Evolutionary conservation across 257 asterid genomes (phyloP).

Genomic region (Solanum peruvianum): DNA sequence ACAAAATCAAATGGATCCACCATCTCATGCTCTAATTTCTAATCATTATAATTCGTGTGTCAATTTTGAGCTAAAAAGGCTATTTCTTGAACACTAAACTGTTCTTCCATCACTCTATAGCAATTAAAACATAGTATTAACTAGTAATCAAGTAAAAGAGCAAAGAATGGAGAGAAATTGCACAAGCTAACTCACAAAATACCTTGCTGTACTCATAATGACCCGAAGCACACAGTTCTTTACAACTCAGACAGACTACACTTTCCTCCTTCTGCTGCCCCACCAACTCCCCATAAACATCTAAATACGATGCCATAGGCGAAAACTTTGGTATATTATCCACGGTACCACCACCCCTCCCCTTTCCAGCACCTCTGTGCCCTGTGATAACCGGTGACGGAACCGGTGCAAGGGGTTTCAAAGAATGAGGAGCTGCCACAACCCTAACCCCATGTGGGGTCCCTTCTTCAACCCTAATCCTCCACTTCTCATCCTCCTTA

Average conservation of each 20-base stretch:
- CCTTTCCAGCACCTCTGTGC: slow-evolving; percentile 1
- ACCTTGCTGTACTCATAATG: slow-evolving; percentile 56
- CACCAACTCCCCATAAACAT: slow-evolving; percentile 59
- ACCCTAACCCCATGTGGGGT: slow-evolving; percentile 91
- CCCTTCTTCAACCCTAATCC: slow-evolving; percentile 82
- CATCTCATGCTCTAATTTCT: neutral
- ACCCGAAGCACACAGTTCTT: slow-evolving; percentile 36
- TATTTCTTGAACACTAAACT: neutral
- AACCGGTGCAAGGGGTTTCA: slow-evolving; percentile 43
- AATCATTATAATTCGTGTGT: neutral
- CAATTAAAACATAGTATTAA: neutral
- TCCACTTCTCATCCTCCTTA: slow-evolving; percentile 43
- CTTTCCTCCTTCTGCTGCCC: slow-evolving; percentile 32
- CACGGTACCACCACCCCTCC: slow-evolving; percentile 31
- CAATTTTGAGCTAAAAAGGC: neutral
- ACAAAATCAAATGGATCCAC: neutral
- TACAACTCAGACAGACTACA: slow-evolving; percentile 55
- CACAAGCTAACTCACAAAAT: neutral
- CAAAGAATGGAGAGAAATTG: neutral
- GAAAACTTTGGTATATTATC: slow-evolving; percentile 54
- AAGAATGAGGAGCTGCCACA: slow-evolving; percentile 83
- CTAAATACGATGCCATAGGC: slow-evolving; percentile 70
- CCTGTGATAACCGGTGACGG: slow-evolving; percentile 33
- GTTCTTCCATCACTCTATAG: neutral
- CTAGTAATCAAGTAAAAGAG: neutral